Evolutionary conservation across 371 early-diverging fungal genomes (phyloP), one percentile per base, ranked within the genome.

Genomic region (Mortierella sp.): DNA sequence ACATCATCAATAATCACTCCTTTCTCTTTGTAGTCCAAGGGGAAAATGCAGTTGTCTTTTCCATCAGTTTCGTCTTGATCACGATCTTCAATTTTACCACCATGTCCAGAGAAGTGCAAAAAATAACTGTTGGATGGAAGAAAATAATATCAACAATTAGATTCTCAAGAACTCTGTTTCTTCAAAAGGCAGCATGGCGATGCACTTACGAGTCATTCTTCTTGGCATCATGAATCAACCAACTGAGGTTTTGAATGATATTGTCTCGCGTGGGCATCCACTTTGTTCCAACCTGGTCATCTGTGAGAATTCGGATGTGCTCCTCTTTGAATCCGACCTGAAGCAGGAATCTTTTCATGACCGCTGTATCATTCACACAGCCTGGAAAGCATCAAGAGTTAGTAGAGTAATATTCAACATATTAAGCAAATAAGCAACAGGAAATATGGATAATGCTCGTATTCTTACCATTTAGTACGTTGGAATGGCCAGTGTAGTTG

Each of bases 31-130:
- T 89, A 92, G 82, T 95, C 96, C 29, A 93, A 66, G 9, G 96
- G 95, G 55, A 88, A 89, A 58, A 95, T 91, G 29, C 93, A 91
- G 78, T 94, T 92, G 69, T 94, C 93, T 53, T 72, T 76, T 43
- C 93, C 92, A 62, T 89, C 91, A 32, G 85, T 81, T 64, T 95
- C 93, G 72, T 94, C 93, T 34, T 90, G 93, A 66, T 77, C 82
- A 2, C 42, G 1, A 49, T 91, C 91, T 49, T 72, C 68, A 37
- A 84, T 75, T 35, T 86, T 86, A n/a, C 79, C 83, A 29, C 94
- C 94, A 80, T 95, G 94, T n/a, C 95, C 94, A 60, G 89, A 89
- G 74, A 87, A 95, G 83, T 93, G 92, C 83, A 93, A 83, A 60
- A 92, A 86, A 76, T 86, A 75, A 22, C 76, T 78, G 40, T 22